Conservation (phyloP, 441 rosid species). For the Pelargonium fulgidum region DNA sequence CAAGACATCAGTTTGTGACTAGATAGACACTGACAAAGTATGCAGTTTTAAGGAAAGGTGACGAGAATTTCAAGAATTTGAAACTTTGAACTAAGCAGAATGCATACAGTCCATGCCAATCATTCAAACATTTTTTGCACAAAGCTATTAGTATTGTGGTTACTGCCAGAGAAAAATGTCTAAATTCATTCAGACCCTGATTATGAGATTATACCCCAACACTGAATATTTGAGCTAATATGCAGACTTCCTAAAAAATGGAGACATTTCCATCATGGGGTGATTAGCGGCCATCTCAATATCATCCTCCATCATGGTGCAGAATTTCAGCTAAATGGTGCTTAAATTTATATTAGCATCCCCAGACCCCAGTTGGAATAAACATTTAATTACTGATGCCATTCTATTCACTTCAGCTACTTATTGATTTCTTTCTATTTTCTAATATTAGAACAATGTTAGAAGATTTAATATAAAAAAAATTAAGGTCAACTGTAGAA, state of each 20-base stretch:
- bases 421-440: neutral
- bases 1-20: neutral
- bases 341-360: neutral
- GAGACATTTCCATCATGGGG: neutral
- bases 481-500: neutral
- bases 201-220: neutral
- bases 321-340: neutral
- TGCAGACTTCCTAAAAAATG: neutral
- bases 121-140: neutral
- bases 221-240: neutral
- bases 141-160: neutral
- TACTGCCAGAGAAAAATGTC: neutral
- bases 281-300: neutral
- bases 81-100: neutral
- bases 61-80: neutral
- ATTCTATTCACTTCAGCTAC: neutral
- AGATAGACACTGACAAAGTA: neutral
- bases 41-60: neutral
- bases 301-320: conserved; percentile 3
- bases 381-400: neutral
- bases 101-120: neutral
- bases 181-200: neutral
- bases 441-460: neutral
- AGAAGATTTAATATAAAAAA: neutral
- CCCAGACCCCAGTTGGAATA: neutral